Base-by-base conservation (phyloP, 345 rosid genomes). In the Rhizophora mangle region DNA sequence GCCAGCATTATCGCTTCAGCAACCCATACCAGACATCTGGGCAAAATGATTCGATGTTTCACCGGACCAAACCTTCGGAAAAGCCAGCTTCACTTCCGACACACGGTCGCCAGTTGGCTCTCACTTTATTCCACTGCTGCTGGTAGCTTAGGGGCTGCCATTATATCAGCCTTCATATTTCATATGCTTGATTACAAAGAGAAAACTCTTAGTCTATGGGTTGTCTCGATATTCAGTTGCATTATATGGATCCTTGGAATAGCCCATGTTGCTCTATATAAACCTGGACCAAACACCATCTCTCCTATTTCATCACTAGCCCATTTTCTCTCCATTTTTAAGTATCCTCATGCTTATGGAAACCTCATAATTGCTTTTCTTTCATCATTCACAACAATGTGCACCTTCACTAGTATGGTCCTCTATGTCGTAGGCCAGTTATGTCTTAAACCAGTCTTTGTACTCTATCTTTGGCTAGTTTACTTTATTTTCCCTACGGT, bases 191-290 rank as follows among this genome's bases (percentile, higher is more conserved):
- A 72, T n/a, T 53, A 77, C 20, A 54, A 39, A 0, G 83, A 83
- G 49, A 70, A 51, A 22, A 71, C 71, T 26, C 62, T 66, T 1
- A 77, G 86, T 27, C 77, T 88, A 21, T 88, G 90, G 93, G 74
- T 86, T 8, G 87, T 88, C 66, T 84, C 90, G 3, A 88, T 86
- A 31, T 88, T 84, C 72, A 83, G 90, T 71, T 88, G 90, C 72
- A 73, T 88, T 18, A 74, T 55, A 31, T 88, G 90, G 93, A 80
- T 86, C 16, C 31, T 67, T 2, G 90, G 93, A 8, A 59, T 77
- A 6, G 20, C 78, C 9, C 85, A 84, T 46, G 60, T 80, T 21
- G 13, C 58, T 31, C 30, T 60, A 8, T 30, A 78, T 0, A 80
- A 82, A 47, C 75, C 80, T 18, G 77, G 54, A 13, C 31, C 73